A percentile compares a stretch with the other conserved stretches of the same genome.
Evolutionary conservation across 2,329 filamentous ascomycete species (phyloP).

Genomic region (Cadophora malorum): DNA sequence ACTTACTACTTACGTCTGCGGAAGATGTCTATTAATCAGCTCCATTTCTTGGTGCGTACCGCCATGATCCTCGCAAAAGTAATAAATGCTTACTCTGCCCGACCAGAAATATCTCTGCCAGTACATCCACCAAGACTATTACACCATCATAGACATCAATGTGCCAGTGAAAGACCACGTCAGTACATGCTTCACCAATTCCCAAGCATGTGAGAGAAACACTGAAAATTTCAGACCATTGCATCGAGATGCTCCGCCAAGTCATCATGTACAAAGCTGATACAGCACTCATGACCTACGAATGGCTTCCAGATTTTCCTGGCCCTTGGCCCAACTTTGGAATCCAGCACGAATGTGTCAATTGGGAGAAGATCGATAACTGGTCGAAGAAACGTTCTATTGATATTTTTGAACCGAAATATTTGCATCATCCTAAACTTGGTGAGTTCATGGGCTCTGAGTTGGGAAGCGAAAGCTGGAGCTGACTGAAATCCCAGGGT

Average conservation of each 20-base stretch:
- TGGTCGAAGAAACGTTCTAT: slow-evolving; percentile 9
- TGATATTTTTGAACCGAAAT: slow-evolving; percentile 8
- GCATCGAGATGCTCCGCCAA: slow-evolving; percentile 16
- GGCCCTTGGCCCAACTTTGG: slow-evolving; percentile 17
- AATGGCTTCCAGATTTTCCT: slow-evolving; percentile 16
- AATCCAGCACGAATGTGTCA: slow-evolving; percentile 17
- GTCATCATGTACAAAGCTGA: slow-evolving; percentile 16
- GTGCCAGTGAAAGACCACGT: slow-evolving; percentile 10
- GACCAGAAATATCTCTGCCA: slow-evolving; percentile 5
- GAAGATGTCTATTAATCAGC: slow-evolving; percentile 12
- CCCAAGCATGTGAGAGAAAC: not conserved
- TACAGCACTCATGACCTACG: slow-evolving; percentile 10
- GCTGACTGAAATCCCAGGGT: not conserved
- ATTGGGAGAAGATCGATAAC: slow-evolving; percentile 14
- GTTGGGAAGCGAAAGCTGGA: not conserved
- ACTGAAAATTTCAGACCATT: slow-evolving; percentile 1
- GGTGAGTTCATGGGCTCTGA: not conserved
- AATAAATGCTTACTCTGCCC: not conserved
- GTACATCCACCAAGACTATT: slow-evolving; percentile 15
- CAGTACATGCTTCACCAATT: not conserved
- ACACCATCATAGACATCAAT: slow-evolving; percentile 5
- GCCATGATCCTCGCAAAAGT: not conserved
- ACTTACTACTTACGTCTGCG: not conserved
- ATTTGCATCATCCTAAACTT: not conserved
- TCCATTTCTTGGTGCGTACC: not conserved